These are phyloP conservation scores for Ambrosia trifida DNA, from an alignment of 129 eudicot genomes.

Conservation along the genomic window DNA sequence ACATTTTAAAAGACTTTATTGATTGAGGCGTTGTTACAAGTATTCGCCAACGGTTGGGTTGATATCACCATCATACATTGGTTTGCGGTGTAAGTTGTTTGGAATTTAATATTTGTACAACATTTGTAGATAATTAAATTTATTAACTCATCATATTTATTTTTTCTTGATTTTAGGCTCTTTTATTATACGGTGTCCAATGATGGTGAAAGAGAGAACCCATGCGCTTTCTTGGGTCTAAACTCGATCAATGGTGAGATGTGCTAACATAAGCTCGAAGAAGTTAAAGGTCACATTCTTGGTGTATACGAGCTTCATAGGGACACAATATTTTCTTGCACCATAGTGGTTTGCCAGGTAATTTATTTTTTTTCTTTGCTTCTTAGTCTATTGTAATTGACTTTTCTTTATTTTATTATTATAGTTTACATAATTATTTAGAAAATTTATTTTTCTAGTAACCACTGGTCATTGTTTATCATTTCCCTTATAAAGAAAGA, in stretches of 20 bases:
- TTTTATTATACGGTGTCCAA: background rate
- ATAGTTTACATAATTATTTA: background rate
- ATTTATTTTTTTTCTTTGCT: too few species aligned
- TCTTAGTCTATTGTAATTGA: background rate
- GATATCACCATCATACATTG: background rate
- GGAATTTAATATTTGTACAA: too few species aligned
- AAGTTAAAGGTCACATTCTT: too few species aligned
- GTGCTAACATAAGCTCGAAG: background rate
- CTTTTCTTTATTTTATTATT: background rate
- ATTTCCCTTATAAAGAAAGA: background rate
- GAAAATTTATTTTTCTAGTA: background rate
- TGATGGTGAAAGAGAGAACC: background rate
- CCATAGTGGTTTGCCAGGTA: background rate
- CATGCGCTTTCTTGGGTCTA: background rate
- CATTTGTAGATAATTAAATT: too few species aligned
- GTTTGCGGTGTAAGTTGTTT: background rate
- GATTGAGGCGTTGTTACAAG: background rate
- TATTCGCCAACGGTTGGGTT: background rate
- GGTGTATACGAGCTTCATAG: background rate
- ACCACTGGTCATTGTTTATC: background rate
- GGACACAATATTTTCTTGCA: background rate
- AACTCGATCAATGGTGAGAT: too few species aligned
- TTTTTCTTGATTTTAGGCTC: background rate
- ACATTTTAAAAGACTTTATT: background rate
- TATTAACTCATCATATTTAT: too few species aligned